A percentile compares a stretch with the other conserved stretches of the same genome.
These are phyloP conservation scores for Agroathelia rolfsii DNA, from an alignment of 1,284 basidiomycete genomes.

Conservation along the genomic window DNA sequence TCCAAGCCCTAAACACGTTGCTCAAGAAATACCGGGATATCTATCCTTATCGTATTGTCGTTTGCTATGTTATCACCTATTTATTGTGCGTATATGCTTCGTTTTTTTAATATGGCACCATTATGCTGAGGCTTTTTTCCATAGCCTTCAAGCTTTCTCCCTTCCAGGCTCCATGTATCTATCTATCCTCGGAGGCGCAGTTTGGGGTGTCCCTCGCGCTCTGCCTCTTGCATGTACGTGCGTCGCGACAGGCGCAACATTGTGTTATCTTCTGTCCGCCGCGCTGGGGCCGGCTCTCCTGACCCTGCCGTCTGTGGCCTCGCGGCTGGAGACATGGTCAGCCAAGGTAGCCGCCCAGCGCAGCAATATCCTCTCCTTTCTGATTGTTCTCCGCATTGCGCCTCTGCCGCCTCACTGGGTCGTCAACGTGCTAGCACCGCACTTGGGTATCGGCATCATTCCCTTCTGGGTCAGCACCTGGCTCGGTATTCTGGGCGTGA, in stretches of 20 bases:
- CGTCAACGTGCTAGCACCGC: constrained; percentile 88
- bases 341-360: constrained; percentile 61
- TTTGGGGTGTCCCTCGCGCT: constrained; percentile 89
- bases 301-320: constrained; percentile 76
- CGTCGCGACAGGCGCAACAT: constrained; percentile 82
- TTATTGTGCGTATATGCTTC: constrained; percentile 61
- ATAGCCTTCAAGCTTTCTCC: constrained; percentile 90
- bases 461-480: constrained; percentile 90
- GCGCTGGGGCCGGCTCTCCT: constrained; percentile 86
- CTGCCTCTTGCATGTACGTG: constrained; percentile 88
- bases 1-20: constrained; percentile 72
- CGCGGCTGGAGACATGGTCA: constrained; percentile 74
- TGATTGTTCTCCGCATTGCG: constrained; percentile 89
- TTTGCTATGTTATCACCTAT: constrained; percentile 83
- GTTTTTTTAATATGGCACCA: neutral
- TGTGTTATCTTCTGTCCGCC: constrained; percentile 90
- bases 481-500: constrained; percentile 85
- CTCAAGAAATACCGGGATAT: constrained; percentile 85
- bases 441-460: constrained; percentile 78
- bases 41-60: constrained; percentile 70
- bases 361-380: constrained; percentile 78
- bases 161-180: constrained; percentile 98
- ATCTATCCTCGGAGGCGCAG: constrained; percentile 90
- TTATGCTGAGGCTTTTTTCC: constrained; percentile 8
- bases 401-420: constrained; percentile 97